A percentile compares a stretch with the other conserved stretches of the same genome.
These are phyloP conservation scores for Neonectria punicea DNA, from an alignment of 2,329 filamentous ascomycete genomes.

Conservation along the genomic window DNA sequence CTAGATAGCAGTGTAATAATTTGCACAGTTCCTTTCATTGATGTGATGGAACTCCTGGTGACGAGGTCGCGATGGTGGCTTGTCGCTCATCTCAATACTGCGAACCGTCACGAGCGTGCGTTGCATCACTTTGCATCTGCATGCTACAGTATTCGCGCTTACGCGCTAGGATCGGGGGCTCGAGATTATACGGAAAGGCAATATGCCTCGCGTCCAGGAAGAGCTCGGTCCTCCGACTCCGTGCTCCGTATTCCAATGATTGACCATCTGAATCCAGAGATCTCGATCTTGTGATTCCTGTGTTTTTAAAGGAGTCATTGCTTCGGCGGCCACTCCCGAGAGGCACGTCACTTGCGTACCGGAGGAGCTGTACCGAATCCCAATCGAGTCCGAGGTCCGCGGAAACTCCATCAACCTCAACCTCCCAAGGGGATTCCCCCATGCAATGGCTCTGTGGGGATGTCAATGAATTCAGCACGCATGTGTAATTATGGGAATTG, in stretches of 20 bases:
- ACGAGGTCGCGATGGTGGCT: neutral
- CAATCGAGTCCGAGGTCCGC: neutral
- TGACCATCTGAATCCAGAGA: slow-evolving; percentile 22
- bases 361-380: neutral
- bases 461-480: neutral
- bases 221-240: slow-evolving; percentile 8
- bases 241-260: slow-evolving; percentile 5
- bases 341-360: slow-evolving; percentile 28
- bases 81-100: neutral
- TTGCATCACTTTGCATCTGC: slow-evolving; percentile 25
- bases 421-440: neutral
- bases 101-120: slow-evolving; percentile 23
- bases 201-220: slow-evolving; percentile 24
- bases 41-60: neutral
- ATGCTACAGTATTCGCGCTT: slow-evolving; percentile 24
- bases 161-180: slow-evolving; percentile 27
- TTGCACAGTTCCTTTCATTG: neutral
- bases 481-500: neutral
- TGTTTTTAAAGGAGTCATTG: slow-evolving; percentile 20
- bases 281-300: slow-evolving; percentile 16
- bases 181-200: slow-evolving; percentile 31
- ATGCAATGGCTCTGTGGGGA: neutral
- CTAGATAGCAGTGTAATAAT: neutral
- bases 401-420: neutral
- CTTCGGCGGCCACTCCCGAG: slow-evolving; percentile 17